Conservation (phyloP, 805 yeast species). For the Yarrowia divulgata region DNA sequence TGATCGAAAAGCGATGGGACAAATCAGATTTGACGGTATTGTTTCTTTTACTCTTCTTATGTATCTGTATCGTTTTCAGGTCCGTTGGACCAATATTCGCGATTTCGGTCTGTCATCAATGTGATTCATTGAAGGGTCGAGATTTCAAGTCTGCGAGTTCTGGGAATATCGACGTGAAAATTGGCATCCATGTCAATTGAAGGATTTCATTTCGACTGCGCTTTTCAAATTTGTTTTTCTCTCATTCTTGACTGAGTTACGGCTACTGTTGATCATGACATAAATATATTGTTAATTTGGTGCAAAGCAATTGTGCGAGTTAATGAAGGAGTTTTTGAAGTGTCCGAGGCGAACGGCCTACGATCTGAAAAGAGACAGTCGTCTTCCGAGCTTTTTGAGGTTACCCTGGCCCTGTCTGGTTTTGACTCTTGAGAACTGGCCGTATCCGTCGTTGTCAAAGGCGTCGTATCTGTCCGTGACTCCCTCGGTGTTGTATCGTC, state of each 20-base stretch:
- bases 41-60: too few species aligned
- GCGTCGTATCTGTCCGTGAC: constrained; percentile 31
- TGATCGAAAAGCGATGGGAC: neutral
- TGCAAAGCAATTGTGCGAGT: too few species aligned
- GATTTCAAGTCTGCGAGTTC: neutral
- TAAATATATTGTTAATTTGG: neutral
- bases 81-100: neutral
- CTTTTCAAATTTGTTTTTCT: neutral
- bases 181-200: neutral
- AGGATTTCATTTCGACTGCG: neutral
- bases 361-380: constrained; percentile 1
- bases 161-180: neutral
- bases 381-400: constrained; percentile 16
- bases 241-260: neutral
- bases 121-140: neutral
- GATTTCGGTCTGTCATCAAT: neutral
- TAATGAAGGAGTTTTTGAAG: too few species aligned
- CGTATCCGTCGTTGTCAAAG: constrained; percentile 19
- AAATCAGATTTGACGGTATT: neutral
- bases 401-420: constrained; percentile 14
- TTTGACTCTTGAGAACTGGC: constrained; percentile 16
- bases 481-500: constrained; percentile 22
- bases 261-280: neutral
- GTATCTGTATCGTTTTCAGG: neutral
- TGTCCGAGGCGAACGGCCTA: too few species aligned